Percentiles rank a stretch among this genome's conserved stretches.
These are phyloP conservation scores for Wolfiporia cocos DNA, from an alignment of 1,284 basidiomycete genomes.

Conservation along the genomic window DNA sequence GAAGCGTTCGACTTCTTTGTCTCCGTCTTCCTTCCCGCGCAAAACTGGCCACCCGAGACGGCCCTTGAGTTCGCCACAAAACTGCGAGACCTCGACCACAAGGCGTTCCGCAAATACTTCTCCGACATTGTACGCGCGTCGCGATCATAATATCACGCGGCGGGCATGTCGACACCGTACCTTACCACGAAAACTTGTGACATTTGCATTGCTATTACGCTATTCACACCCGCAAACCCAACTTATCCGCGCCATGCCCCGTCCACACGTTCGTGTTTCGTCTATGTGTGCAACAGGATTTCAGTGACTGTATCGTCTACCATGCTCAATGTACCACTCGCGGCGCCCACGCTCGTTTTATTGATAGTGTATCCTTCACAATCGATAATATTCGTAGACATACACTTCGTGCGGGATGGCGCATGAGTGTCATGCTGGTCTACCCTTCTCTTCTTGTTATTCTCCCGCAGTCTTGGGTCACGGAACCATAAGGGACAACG, in stretches of 20 bases:
- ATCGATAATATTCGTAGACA: no score
- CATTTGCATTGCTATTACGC: slow-evolving; percentile 1
- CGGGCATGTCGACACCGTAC: no score
- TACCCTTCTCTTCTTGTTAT: no score
- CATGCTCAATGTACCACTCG: slow-evolving; percentile 6
- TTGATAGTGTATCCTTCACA: no score
- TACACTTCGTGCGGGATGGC: no score
- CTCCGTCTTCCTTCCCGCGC: slow-evolving; percentile 79
- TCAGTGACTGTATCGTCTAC: slow-evolving; percentile 12
- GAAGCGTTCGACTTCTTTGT: slow-evolving; percentile 86
- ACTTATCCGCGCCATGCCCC: slow-evolving; percentile 5
- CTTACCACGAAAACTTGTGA: not conserved
- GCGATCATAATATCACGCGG: slow-evolving; percentile 56
- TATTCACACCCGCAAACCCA: slow-evolving; percentile 6
- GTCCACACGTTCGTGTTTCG: not conserved
- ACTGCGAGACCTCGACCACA: slow-evolving; percentile 73
- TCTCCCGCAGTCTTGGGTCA: no score
- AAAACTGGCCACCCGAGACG: slow-evolving; percentile 79
- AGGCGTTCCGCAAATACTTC: slow-evolving; percentile 87
- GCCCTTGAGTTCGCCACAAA: slow-evolving; percentile 78
- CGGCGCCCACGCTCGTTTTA: no score
- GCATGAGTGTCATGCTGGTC: no score
- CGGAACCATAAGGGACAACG: no score
- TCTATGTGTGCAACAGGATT: slow-evolving; percentile 4
- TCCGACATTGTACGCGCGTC: slow-evolving; percentile 77